Evolutionary conservation across 2,329 filamentous ascomycete species (phyloP).

Genomic region (Botrytis deweyae): DNA sequence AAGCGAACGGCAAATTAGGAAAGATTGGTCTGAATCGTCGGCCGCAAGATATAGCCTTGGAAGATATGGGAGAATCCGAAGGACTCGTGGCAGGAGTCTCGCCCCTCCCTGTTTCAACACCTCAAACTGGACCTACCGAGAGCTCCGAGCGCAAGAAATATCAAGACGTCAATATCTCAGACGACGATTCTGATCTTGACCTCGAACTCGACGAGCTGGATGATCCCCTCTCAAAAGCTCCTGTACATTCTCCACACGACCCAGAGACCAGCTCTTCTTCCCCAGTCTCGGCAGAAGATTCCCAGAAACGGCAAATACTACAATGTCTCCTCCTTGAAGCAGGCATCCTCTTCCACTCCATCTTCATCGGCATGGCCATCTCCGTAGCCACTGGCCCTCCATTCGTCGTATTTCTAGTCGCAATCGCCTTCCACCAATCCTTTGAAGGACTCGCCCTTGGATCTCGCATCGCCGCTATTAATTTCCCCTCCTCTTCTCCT

Average conservation of each 20-base stretch:
- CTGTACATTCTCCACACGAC: constrained; percentile 23
- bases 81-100: constrained; percentile 59
- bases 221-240: background rate
- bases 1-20: constrained; percentile 34
- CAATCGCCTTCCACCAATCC: constrained; percentile 82
- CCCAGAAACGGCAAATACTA: constrained; percentile 65
- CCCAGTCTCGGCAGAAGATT: constrained; percentile 46
- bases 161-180: constrained; percentile 34
- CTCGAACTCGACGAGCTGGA: constrained; percentile 52
- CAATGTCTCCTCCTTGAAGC: constrained; percentile 80
- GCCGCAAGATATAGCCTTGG: constrained; percentile 51
- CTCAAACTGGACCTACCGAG: constrained; percentile 34
- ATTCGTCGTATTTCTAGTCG: constrained; percentile 76
- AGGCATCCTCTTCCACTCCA: constrained; percentile 79
- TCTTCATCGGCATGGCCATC: constrained; percentile 86
- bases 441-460: constrained; percentile 87
- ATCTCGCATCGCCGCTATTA: constrained; percentile 78
- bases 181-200: constrained; percentile 52
- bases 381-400: constrained; percentile 77
- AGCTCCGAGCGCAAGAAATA: constrained; percentile 34
- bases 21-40: constrained; percentile 41
- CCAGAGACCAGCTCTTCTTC: constrained; percentile 35
- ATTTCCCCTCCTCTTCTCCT: constrained; percentile 69
- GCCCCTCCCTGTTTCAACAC: constrained; percentile 56
- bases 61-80: constrained; percentile 52